Percentiles rank a stretch among this genome's conserved stretches.
These are phyloP conservation scores for Cercospora sp. DNA, from an alignment of 2,329 filamentous ascomycete species.

Conservation along the genomic window DNA sequence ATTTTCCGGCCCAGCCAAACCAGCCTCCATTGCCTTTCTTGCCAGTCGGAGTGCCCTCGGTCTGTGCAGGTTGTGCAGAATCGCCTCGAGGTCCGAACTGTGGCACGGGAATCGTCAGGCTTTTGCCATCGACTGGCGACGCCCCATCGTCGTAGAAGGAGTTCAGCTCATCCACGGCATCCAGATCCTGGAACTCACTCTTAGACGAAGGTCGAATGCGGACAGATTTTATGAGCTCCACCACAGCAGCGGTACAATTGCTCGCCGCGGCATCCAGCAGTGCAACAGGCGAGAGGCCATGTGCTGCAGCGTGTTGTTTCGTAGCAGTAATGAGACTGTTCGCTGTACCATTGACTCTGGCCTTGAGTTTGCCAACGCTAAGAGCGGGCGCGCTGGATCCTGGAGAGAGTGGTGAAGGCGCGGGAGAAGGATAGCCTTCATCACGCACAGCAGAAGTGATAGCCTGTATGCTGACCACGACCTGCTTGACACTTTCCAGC, in stretches of 20 bases:
- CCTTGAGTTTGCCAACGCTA: conserved; percentile 60
- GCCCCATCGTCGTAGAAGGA: conserved; percentile 30
- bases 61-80: neutral
- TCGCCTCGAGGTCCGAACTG: conserved; percentile 13
- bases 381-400: conserved; percentile 33
- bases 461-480: conserved; percentile 77
- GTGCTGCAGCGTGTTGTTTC: conserved; percentile 82
- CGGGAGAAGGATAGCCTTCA: conserved; percentile 37
- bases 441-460: conserved; percentile 74
- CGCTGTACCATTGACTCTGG: conserved; percentile 83
- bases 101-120: conserved; percentile 20
- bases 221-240: conserved; percentile 79
- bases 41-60: neutral
- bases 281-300: conserved; percentile 87
- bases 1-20: conserved; percentile 31
- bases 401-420: conserved; percentile 31
- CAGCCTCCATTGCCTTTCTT: conserved; percentile 28
- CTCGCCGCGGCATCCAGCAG: conserved; percentile 90
- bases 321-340: conserved; percentile 94
- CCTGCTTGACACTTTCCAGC: conserved; percentile 82
- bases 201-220: conserved; percentile 64
- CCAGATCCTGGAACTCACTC: conserved; percentile 28
- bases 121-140: conserved; percentile 16
- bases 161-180: conserved; percentile 28
- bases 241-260: conserved; percentile 79